Percentiles rank a stretch among this genome's conserved stretches.
Conservation (phyloP, 139 green algal genomes). For the Limnomonas spitsbergensis region DNA sequence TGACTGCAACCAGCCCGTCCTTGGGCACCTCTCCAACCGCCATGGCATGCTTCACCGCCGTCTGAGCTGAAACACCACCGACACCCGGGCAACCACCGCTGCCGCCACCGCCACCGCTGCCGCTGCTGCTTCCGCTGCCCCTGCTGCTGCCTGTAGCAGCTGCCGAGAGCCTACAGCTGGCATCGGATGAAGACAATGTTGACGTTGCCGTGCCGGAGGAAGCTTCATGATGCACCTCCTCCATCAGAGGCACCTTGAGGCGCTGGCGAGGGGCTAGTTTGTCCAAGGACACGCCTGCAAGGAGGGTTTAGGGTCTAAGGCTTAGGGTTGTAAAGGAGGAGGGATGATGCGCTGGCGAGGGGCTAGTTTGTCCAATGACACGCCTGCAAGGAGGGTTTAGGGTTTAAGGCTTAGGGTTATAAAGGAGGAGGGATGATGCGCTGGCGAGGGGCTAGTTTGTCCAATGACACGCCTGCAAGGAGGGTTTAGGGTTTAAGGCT, state of each 20-base stretch:
- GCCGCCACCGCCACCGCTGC: too few relatives aligned
- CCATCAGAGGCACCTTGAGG: neutral
- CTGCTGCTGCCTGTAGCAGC: too few relatives aligned
- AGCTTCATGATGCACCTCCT: neutral
- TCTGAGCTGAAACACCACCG: neutral
- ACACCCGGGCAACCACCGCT: too few relatives aligned
- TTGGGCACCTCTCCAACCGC: conserved; percentile 37
- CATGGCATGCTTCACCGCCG: conserved; percentile 21
- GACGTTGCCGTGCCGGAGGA: neutral
- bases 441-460: neutral
- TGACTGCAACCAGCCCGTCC: conserved; percentile 80
- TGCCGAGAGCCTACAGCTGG: too few relatives aligned
- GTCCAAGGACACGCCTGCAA: neutral
- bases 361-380: neutral
- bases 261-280: neutral
- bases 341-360: neutral
- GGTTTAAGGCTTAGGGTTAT: too few relatives aligned
- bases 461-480: neutral
- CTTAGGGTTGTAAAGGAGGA: too few relatives aligned
- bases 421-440: neutral
- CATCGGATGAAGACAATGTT: neutral
- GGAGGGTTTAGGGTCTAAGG: too few relatives aligned
- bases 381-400: too few relatives aligned
- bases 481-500: too few relatives aligned
- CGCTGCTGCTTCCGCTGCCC: neutral